phyloP scores from a whole-genome alignment of 352 stramenopile species.

The Pythium sukuiense region DNA sequence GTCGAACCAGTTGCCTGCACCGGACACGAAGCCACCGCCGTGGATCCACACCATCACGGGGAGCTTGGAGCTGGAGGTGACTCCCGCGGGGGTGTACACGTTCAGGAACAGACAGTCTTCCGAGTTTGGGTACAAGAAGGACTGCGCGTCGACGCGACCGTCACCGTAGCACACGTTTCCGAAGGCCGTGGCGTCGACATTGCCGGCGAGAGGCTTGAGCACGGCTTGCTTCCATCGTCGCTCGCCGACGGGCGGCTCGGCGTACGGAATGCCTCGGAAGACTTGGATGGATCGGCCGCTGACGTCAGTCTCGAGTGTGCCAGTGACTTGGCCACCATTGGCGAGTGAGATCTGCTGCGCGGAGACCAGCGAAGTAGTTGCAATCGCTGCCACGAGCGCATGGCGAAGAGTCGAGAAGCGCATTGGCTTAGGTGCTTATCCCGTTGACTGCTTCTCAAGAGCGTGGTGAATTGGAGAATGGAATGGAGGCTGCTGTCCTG shows the following conservation, averaged over 20 bases:
- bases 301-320: not conserved
- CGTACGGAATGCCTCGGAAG: conserved; percentile 20
- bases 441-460: too few relatives aligned
- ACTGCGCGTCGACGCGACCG: conserved; percentile 4
- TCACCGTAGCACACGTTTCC: conserved; percentile 14
- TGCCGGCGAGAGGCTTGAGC: not conserved
- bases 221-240: conserved; percentile 3
- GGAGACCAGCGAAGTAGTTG: not conserved
- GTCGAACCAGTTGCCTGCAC: too few relatives aligned
- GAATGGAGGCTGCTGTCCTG: too few relatives aligned
- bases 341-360: conserved; percentile 3
- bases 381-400: not conserved
- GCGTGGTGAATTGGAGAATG: not conserved
- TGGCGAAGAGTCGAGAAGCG: not conserved
- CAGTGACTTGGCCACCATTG: conserved; percentile 1
- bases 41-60: conserved; percentile 40
- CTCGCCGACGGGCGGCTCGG: conserved; percentile 6
- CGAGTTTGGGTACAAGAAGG: not conserved
- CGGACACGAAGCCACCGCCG: conserved; percentile 17
- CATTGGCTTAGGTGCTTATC: not conserved
- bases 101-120: conserved; percentile 48
- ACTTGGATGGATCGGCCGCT: conserved; percentile 1
- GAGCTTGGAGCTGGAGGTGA: conserved; percentile 27
- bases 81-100: conserved; percentile 30
- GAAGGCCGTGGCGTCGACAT: conserved; percentile 15